Conservation (phyloP, 768 basidiomycete species). For the Boletus reticuloceps region DNA sequence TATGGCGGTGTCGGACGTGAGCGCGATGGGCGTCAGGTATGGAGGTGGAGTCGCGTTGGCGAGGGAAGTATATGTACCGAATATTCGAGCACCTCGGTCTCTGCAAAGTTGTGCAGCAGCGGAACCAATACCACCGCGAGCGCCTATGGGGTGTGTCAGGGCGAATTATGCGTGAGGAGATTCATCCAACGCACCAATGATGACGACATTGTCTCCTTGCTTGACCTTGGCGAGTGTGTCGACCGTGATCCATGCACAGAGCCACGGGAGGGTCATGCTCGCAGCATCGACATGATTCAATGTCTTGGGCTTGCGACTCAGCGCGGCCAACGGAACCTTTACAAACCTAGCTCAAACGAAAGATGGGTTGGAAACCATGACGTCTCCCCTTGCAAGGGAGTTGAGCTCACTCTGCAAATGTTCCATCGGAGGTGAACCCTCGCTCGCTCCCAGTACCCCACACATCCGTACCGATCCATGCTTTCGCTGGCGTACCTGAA, state of each 20-base stretch:
- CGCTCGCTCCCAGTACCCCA: conserved; percentile 35
- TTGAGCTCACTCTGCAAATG: conserved; percentile 33
- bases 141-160: conserved; percentile 19
- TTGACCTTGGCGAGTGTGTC: conserved; percentile 34
- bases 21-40: conserved; percentile 32
- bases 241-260: conserved; percentile 38
- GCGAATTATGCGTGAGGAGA: neutral
- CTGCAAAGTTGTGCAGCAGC: conserved; percentile 33
- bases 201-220: conserved; percentile 32
- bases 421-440: conserved; percentile 32
- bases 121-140: conserved; percentile 35
- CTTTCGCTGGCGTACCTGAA: conserved; percentile 8
- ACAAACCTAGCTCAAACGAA: conserved; percentile 19
- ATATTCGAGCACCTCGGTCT: conserved; percentile 31
- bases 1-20: conserved; percentile 30
- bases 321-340: conserved; percentile 25
- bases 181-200: conserved; percentile 22
- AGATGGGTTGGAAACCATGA: neutral
- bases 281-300: conserved; percentile 27
- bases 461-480: conserved; percentile 31
- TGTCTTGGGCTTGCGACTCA: conserved; percentile 31
- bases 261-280: conserved; percentile 34
- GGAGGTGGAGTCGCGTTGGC: conserved; percentile 21
- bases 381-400: neutral
- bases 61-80: conserved; percentile 35